Evolutionary conservation across 331 rosid species (phyloP).

Genomic region (Saraca asoca): DNA sequence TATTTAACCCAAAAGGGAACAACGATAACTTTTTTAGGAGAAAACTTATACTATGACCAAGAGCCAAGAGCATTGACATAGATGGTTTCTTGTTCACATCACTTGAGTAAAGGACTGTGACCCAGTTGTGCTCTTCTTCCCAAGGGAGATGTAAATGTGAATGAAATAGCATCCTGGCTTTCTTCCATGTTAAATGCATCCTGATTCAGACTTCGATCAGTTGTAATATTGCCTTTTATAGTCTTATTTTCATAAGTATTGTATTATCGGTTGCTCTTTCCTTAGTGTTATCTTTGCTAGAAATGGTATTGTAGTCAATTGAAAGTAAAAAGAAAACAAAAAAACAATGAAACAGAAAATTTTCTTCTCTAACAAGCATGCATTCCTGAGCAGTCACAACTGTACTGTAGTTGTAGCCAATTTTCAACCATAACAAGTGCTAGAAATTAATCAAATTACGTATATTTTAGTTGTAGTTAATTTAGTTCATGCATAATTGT

Average conservation of each 20-base stretch:
- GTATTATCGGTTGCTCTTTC: constrained; percentile 39
- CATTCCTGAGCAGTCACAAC: too few species aligned
- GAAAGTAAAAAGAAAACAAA: too few species aligned
- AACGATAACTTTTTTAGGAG: constrained; percentile 42
- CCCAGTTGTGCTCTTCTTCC: constrained; percentile 50
- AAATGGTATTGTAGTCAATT: too few species aligned
- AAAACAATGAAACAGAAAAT: too few species aligned
- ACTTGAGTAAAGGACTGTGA: constrained; percentile 45
- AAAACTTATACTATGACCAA: constrained; percentile 36
- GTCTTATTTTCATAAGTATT: constrained; percentile 45
- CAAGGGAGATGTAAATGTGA: constrained; percentile 84
- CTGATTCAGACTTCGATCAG: constrained; percentile 45
- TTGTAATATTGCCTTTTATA: constrained; percentile 56
- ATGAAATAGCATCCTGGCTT: constrained; percentile 72
- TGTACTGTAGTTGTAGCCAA: too few species aligned
- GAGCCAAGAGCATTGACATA: constrained; percentile 43
- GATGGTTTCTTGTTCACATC: constrained; percentile 40
- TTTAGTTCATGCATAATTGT: too few species aligned
- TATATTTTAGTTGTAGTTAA: too few species aligned
- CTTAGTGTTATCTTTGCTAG: too few species aligned
- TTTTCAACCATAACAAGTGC: too few species aligned
- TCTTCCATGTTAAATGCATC: constrained; percentile 51
- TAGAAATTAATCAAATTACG: too few species aligned
- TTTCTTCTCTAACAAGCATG: too few species aligned
- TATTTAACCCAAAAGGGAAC: constrained; percentile 49